phyloP scores from a whole-genome alignment of 176 grass and related monocot species.

The Lolium multiflorum region DNA sequence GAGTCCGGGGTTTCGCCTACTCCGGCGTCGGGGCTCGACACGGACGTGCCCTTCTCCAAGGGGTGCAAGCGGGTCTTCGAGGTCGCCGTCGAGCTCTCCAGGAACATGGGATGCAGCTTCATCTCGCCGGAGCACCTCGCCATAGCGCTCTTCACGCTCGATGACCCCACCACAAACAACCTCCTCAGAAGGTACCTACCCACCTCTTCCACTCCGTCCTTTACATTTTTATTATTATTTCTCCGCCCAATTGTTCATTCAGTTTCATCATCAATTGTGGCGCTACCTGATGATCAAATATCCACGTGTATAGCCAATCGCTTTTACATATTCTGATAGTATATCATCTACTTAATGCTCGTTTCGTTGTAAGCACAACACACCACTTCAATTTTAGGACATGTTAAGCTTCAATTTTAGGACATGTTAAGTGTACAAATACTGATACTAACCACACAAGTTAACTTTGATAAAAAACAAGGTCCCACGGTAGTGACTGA shows the following conservation, averaged over 20 bases:
- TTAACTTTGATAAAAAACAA: too few relatives aligned
- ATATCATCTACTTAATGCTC: slow-evolving; percentile 14
- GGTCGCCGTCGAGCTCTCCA: slow-evolving; percentile 65
- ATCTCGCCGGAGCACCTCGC: slow-evolving; percentile 88
- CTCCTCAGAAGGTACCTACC: slow-evolving; percentile 72
- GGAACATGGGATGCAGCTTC: slow-evolving; percentile 80
- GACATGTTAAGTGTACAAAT: background rate
- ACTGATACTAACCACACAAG: background rate
- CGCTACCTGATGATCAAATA: background rate
- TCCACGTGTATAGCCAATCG: background rate
- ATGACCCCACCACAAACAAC: slow-evolving; percentile 70
- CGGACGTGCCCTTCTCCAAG: slow-evolving; percentile 73
- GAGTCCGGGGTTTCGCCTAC: background rate
- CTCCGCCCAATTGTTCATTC: background rate
- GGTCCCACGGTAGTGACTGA: background rate
- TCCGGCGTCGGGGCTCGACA: slow-evolving; percentile 40
- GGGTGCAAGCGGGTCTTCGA: slow-evolving; percentile 74
- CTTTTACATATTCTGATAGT: background rate
- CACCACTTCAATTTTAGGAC: background rate
- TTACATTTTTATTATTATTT: slow-evolving; percentile 6
- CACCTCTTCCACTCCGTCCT: background rate
- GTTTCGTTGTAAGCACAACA: background rate
- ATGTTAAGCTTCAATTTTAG: too few relatives aligned
- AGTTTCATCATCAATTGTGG: background rate
- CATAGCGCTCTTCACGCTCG: slow-evolving; percentile 72